Evolutionary conservation across 768 basidiomycete genomes (phyloP).

Genomic region (Sarcodon sp.): DNA sequence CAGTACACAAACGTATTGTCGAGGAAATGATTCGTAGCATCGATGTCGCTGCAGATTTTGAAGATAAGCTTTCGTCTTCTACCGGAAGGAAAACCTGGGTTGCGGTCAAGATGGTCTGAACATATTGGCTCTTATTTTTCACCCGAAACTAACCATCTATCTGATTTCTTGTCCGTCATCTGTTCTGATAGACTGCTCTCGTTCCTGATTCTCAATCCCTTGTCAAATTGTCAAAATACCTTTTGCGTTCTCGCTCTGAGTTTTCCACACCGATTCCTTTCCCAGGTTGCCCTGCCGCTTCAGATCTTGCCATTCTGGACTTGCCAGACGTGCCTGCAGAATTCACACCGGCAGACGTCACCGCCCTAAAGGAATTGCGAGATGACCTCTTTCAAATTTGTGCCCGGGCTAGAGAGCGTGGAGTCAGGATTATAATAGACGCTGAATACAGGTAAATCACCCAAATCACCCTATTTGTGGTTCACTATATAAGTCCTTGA

Average conservation of each 20-base stretch:
- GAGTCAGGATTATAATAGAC: slow-evolving; percentile 67
- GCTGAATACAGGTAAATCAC: slow-evolving; percentile 61
- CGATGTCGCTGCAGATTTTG: slow-evolving; percentile 72
- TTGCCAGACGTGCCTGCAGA: slow-evolving; percentile 4
- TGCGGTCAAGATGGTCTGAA: slow-evolving; percentile 67
- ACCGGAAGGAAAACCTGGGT: slow-evolving; percentile 61
- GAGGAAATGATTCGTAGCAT: slow-evolving; percentile 68
- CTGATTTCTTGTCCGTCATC: not conserved
- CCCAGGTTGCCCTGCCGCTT: slow-evolving; percentile 51
- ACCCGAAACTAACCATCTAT: slow-evolving; percentile 2
- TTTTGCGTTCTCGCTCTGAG: slow-evolving; percentile 29
- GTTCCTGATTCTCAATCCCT: slow-evolving; percentile 51
- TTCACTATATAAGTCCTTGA: not conserved
- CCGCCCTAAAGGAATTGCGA: slow-evolving; percentile 46
- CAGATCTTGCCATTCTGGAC: slow-evolving; percentile 43
- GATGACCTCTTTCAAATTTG: slow-evolving; percentile 55
- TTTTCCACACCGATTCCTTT: slow-evolving; percentile 32
- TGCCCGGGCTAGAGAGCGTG: slow-evolving; percentile 39
- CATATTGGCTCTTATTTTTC: not conserved
- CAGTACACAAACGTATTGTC: slow-evolving; percentile 48
- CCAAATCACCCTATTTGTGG: not conserved
- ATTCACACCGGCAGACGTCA: slow-evolving; percentile 36
- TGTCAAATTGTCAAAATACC: slow-evolving; percentile 45
- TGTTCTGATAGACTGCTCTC: slow-evolving; percentile 43
- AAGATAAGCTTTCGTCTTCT: slow-evolving; percentile 26